These are phyloP conservation scores for Carallia pectinifolia DNA, from an alignment of 345 rosid species.

Conservation along the genomic window DNA sequence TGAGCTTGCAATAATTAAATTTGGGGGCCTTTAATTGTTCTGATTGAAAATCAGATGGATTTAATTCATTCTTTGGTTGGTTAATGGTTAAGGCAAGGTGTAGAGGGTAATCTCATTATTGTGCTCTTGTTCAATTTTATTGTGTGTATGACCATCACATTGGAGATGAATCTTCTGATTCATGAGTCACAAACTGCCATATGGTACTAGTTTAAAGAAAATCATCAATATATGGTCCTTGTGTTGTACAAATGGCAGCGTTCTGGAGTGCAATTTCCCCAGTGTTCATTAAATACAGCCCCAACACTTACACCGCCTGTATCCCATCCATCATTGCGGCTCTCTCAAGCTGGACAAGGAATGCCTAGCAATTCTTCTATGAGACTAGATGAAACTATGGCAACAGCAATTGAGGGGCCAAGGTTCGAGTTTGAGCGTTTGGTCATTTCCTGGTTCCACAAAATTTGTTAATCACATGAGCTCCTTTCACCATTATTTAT, in stretches of 20 bases:
- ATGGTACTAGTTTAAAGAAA: not conserved
- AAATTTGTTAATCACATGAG: not conserved
- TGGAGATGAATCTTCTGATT: not conserved
- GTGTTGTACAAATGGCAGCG: conserved; percentile 47
- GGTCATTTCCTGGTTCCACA: not conserved
- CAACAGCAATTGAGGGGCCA: conserved; percentile 64
- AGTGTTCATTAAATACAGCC: conserved; percentile 59
- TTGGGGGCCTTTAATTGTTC: no score
- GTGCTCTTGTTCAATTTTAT: no score
- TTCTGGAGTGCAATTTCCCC: conserved; percentile 84
- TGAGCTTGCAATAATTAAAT: no score
- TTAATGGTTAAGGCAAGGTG: no score
- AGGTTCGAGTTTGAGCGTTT: conserved; percentile 44
- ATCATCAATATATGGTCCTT: not conserved
- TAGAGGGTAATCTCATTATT: no score
- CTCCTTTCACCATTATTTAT: conserved; percentile 13
- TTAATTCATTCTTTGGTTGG: no score
- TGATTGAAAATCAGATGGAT: no score
- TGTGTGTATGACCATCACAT: no score
- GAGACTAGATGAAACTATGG: conserved; percentile 97
- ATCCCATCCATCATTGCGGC: conserved; percentile 51
- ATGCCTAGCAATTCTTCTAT: conserved; percentile 86
- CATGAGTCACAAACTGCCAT: not conserved
- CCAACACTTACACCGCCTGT: conserved; percentile 90
- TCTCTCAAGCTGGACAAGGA: conserved; percentile 68